Evolutionary conservation across 2,329 filamentous ascomycete genomes (phyloP).

Genomic region (Metarhizium humberi): DNA sequence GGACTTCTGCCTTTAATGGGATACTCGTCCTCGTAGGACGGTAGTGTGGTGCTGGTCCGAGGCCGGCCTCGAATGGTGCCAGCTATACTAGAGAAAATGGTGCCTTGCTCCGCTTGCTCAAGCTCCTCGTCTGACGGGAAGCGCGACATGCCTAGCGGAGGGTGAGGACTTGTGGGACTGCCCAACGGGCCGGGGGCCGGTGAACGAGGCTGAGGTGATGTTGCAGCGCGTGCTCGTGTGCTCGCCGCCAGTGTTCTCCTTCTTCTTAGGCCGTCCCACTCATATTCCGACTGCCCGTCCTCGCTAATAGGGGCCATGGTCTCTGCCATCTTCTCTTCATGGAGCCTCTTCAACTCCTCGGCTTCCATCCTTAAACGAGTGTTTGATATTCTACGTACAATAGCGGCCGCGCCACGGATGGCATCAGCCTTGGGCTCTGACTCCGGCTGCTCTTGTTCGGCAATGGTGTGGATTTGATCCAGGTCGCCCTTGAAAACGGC

Average conservation of each 20-base stretch:
- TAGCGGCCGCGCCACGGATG: constrained; percentile 81
- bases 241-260: constrained; percentile 46
- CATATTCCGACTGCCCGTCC: constrained; percentile 58
- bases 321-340: constrained; percentile 66
- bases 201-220: constrained; percentile 16
- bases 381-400: constrained; percentile 73
- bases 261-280: constrained; percentile 86
- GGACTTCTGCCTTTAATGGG: constrained; percentile 39
- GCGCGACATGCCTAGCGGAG: constrained; percentile 68
- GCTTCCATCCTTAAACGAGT: constrained; percentile 69
- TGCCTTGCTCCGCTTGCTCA: constrained; percentile 40
- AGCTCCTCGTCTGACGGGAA: constrained; percentile 60
- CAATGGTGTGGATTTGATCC: constrained; percentile 90
- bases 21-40: constrained; percentile 25
- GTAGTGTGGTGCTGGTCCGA: constrained; percentile 22
- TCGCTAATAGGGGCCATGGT: constrained; percentile 67
- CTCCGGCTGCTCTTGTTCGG: constrained; percentile 92
- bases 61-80: constrained; percentile 38
- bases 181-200: constrained; percentile 12
- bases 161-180: constrained; percentile 19
- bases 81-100: constrained; percentile 45
- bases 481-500: constrained; percentile 89
- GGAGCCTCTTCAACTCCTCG: constrained; percentile 68
- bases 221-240: constrained; percentile 17
- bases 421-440: constrained; percentile 93